Evolutionary conservation across 305 asterid genomes (phyloP), one percentile per base, ranked within the genome.

Genomic region (Fraxinus sp.): DNA sequence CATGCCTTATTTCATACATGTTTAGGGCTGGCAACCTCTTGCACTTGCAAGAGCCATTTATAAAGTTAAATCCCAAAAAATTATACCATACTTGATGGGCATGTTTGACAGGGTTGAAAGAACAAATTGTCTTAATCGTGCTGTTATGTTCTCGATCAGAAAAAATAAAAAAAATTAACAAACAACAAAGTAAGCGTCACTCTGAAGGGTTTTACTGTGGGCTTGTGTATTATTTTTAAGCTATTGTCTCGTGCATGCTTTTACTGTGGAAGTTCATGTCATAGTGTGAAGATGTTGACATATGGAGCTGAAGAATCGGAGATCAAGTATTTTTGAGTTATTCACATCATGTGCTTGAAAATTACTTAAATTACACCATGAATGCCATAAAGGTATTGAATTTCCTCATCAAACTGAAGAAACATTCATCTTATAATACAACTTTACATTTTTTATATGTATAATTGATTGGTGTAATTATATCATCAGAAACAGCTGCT

Each of bases 201-300:
- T 46, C 57, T 46, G 18, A 46, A 46, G 57, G 6, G 57, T 46
- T 46, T 46, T 46, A 18, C 6, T 46, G 57, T 46, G 57, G 57
- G 57, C n/a, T 46, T 46, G 57, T 46, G 57, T 46, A 46, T 46
- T 46, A 46, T 46, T 46, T 46, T 46, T 46, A 46, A 46, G 57
- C 18, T 13, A 46, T 46, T 46, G 57, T 46, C 7, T 46, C 57
- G 5, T 46, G 57, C 57, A 4, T 49, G 7, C 59, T 14, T 49
- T 79, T 30, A 68, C 80, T 62, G 43, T 41, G 30, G 78, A 68
- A 36, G 74, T 71, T 76, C 33, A 70, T 71, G 14, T 35, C 57
- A 62, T 70, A 18, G 59, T 62, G 28, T 73, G 64, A 77, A 73
- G 76, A n/a, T 16, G 35, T 64, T 9, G n/a, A 22, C 35, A 24